Conservation (phyloP, 805 yeast species). For the Yamadazyma endophytica region DNA sequence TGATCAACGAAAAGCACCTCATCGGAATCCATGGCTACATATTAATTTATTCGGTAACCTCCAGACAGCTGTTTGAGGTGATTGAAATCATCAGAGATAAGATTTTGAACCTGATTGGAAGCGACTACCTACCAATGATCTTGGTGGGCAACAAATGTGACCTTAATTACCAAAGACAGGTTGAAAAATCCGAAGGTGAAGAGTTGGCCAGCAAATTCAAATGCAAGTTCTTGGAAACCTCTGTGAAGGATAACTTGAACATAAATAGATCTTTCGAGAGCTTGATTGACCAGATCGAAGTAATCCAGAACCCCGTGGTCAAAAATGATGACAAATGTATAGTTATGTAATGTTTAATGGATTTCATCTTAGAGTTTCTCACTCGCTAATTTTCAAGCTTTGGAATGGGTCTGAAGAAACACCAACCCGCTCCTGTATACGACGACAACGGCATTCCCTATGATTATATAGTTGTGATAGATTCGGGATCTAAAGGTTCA, state of each 20-base stretch:
- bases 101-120: constrained; percentile 63
- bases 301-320: constrained; percentile 49
- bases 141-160: constrained; percentile 73
- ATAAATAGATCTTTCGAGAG: constrained; percentile 53
- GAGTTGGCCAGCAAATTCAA: constrained; percentile 40
- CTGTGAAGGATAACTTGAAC: constrained; percentile 43
- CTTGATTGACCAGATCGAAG: constrained; percentile 57
- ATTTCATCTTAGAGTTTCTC: not conserved
- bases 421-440: constrained; percentile 28
- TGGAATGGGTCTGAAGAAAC: constrained; percentile 1
- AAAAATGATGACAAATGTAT: constrained; percentile 49
- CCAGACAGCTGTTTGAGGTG: constrained; percentile 73
- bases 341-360: constrained; percentile 16
- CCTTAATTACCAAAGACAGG: constrained; percentile 58
- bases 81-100: constrained; percentile 77
- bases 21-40: constrained; percentile 83
- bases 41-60: constrained; percentile 76
- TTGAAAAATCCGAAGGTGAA: constrained; percentile 51
- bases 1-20: constrained; percentile 72
- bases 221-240: constrained; percentile 45
- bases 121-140: constrained; percentile 45
- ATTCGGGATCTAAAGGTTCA: constrained; percentile 65
- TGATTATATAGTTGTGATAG: constrained; percentile 58
- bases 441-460: constrained; percentile 46
- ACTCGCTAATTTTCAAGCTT: not conserved